These are phyloP conservation scores for Chlamydomonas eustigma DNA, from an alignment of 139 green algal genomes.

Conservation along the genomic window DNA sequence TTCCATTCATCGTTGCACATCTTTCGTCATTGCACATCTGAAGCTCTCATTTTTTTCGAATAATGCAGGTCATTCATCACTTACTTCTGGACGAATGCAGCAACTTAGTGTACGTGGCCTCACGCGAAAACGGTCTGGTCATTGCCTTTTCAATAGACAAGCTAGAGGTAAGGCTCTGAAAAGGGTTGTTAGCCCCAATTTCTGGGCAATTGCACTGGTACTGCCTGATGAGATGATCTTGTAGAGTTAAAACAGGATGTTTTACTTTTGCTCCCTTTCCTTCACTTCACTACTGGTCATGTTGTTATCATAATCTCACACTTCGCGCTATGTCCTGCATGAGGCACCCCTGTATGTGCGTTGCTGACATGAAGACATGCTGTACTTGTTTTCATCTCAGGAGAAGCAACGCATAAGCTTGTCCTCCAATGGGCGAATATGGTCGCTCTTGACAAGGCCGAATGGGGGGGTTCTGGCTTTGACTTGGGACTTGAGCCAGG, in stretches of 20 bases:
- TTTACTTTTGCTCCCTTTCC: background rate
- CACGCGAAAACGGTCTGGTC: slow-evolving; percentile 50
- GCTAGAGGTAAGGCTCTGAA: slow-evolving; percentile 25
- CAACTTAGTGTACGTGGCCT: slow-evolving; percentile 52
- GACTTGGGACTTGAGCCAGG: slow-evolving; percentile 43
- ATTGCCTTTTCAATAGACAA: background rate
- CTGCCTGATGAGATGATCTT: too few relatives aligned
- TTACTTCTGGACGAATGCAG: slow-evolving; percentile 76
- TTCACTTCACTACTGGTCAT: too few relatives aligned
- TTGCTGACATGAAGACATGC: too few relatives aligned
- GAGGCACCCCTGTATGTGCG: background rate
- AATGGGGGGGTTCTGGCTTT: slow-evolving; percentile 67
- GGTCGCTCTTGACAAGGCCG: slow-evolving; percentile 53
- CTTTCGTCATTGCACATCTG: too few relatives aligned
- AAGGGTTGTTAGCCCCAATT: background rate
- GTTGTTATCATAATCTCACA: too few relatives aligned
- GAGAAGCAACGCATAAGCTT: background rate
- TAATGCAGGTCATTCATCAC: slow-evolving; percentile 48
- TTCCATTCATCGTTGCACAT: too few relatives aligned
- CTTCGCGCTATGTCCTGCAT: too few relatives aligned
- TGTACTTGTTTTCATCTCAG: background rate
- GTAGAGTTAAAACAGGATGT: too few relatives aligned
- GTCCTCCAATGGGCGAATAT: slow-evolving; percentile 28
- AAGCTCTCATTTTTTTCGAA: background rate
- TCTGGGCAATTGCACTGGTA: too few relatives aligned